phyloP scores from a whole-genome alignment of 441 rosid genomes.

The Cnidoscolus chayamansa region DNA sequence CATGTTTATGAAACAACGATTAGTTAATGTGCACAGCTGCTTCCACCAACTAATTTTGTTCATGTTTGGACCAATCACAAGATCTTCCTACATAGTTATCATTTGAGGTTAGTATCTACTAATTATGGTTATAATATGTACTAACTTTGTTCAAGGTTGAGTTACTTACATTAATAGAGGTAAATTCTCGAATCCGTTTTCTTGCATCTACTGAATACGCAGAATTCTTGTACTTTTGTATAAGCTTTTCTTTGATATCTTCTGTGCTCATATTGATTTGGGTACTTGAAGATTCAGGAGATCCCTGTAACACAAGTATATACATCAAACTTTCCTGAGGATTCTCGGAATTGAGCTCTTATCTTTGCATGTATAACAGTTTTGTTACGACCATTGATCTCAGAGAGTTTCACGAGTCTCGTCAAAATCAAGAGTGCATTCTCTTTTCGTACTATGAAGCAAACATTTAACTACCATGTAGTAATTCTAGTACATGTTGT shows the following conservation, averaged over 20 bases:
- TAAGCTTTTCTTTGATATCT: conserved; percentile 49
- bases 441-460: too few relatives aligned
- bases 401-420: too few relatives aligned
- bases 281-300: conserved; percentile 41
- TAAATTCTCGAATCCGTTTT: conserved; percentile 45
- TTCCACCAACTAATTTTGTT: conserved; percentile 20
- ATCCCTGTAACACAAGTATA: conserved; percentile 31
- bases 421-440: too few relatives aligned
- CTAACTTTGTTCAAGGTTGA: background rate
- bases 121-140: background rate
- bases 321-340: too few relatives aligned
- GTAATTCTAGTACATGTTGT: background rate
- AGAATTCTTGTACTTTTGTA: conserved; percentile 52
- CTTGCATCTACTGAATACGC: conserved; percentile 45
- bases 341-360: too few relatives aligned
- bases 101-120: background rate
- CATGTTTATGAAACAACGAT: conserved; percentile 22
- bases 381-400: too few relatives aligned
- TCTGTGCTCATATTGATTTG: conserved; percentile 37
- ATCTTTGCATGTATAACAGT: too few relatives aligned
- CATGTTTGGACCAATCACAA: background rate
- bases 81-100: background rate
- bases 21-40: conserved; percentile 15
- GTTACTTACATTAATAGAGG: conserved; percentile 41
- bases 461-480: too few relatives aligned